Base-by-base conservation (phyloP, 1,139 yeast genomes). In the Geotrichum australiense region DNA sequence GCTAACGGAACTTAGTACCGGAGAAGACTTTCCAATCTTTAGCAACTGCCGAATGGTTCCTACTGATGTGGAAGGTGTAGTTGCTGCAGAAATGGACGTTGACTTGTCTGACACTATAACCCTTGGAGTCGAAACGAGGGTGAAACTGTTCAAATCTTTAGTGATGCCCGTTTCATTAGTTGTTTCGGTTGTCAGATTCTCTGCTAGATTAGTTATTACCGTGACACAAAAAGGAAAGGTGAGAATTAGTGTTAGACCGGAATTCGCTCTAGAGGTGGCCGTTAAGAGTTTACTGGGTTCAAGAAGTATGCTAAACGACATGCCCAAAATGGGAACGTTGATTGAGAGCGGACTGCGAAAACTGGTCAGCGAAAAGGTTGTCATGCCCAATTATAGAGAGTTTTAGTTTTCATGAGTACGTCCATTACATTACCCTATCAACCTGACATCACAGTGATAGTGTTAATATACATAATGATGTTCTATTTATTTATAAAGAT, bases 1-100 rank as follows among this genome's bases (percentile, higher is more conserved):
- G 48, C 76, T 93, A 38, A 84, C 94, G 1, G 97, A 89, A 55
- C 75, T 91, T 23, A 93, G 87, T 56, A 80, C 91, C 45, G 99
- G 99, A 29, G 87, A 87, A 57, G 97, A 89, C 60, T 91, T 81
- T 57, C 99, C 99, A 1, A 86, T 91, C 39, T 84, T 91, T 58
- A 83, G 95, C 47, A 91, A 91, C 59, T 91, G 99, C 62, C 73
- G 94, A 39, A 83, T 93, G 19, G 16, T 30, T n/a, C 31, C 27
- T 8, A 24, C 39, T 12, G 34, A 32, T 3, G 33, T 28, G 14
- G 61, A 63, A 8, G 40, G 41, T 10, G 37, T 33, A 12, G 53
- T 65, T 22, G 96, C 89, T 57, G 96, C 96, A 0, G 87, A 84
- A 50, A 89, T 93, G 42, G 97, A 93, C 59, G 94, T 91, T 29